Evolutionary conservation across 257 asterid genomes (phyloP).

Genomic region (Linaria vulgaris): DNA sequence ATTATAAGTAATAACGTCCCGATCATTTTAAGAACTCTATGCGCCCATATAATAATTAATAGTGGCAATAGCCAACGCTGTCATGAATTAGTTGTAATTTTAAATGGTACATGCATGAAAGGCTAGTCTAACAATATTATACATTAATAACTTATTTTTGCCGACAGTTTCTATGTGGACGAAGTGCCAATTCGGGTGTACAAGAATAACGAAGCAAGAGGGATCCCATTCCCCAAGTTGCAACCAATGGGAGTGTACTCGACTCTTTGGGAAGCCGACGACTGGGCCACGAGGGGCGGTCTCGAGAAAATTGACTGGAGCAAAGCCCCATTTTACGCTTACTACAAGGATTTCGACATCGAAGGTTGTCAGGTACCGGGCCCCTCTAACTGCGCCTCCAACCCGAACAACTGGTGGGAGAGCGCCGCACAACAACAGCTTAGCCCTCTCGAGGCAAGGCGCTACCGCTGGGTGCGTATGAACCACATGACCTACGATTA

Average conservation of each 20-base stretch:
- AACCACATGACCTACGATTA: slow-evolving; percentile 81
- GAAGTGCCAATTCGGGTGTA: slow-evolving; percentile 70
- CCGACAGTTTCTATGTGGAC: slow-evolving; percentile 47
- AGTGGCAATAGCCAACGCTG: too few species aligned
- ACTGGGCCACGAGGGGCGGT: slow-evolving; percentile 94
- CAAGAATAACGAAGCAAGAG: slow-evolving; percentile 75
- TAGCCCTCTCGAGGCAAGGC: slow-evolving; percentile 49
- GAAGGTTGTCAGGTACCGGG: slow-evolving; percentile 84
- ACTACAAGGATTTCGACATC: slow-evolving; percentile 81
- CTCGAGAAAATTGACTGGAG: slow-evolving; percentile 84
- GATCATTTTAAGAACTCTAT: too few species aligned
- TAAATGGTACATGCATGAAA: too few species aligned
- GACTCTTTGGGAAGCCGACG: slow-evolving; percentile 93
- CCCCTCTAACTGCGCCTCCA: slow-evolving; percentile 53
- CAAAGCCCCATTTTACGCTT: slow-evolving; percentile 81
- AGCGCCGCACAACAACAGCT: slow-evolving; percentile 52
- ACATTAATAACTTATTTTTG: not conserved
- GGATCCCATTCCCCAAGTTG: slow-evolving; percentile 63
- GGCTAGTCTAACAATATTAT: too few species aligned
- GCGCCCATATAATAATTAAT: too few species aligned
- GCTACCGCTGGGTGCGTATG: slow-evolving; percentile 73
- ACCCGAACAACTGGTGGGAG: slow-evolving; percentile 81
- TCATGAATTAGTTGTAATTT: too few species aligned
- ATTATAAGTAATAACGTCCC: too few species aligned
- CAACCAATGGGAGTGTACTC: slow-evolving; percentile 82